Evolutionary conservation across 2,329 filamentous ascomycete species (phyloP).

Genomic region (Fusarium gaditjirri): DNA sequence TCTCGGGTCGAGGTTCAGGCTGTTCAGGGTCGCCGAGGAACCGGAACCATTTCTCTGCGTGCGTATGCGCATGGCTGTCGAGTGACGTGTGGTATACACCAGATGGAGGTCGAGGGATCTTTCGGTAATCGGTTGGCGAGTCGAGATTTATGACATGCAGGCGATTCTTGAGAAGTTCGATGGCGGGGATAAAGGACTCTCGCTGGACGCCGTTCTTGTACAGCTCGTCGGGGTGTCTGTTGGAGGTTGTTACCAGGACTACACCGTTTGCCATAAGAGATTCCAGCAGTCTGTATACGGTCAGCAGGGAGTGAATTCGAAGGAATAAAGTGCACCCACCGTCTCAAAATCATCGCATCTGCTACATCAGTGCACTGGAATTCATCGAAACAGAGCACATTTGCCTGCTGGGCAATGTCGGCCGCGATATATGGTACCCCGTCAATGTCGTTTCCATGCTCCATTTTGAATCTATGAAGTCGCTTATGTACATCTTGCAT

Average conservation of each 20-base stretch:
- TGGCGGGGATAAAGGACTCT: conserved; percentile 94
- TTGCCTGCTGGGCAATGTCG: conserved; percentile 86
- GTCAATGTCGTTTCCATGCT: conserved; percentile 89
- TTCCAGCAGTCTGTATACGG: conserved; percentile 74
- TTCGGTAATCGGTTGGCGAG: conserved; percentile 95
- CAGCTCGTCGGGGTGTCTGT: conserved; percentile 93
- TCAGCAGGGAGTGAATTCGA: conserved; percentile 19
- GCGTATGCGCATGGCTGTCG: conserved; percentile 77
- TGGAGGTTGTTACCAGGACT: conserved; percentile 94
- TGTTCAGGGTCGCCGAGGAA: conserved; percentile 89
- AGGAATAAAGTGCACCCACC: conserved; percentile 54
- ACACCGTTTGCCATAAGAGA: conserved; percentile 96
- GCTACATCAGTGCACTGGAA: conserved; percentile 99
- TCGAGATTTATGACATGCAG: conserved; percentile 94
- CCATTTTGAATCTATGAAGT: conserved; percentile 89
- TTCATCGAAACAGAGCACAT: conserved; percentile 96
- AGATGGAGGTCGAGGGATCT: conserved; percentile 91
- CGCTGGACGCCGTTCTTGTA: conserved; percentile 99
- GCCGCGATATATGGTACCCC: conserved; percentile 92
- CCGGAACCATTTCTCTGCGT: conserved; percentile 94
- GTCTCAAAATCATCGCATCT: conserved; percentile 95
- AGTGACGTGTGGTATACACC: conserved; percentile 94
- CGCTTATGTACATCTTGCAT: conserved; percentile 98
- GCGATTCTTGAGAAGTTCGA: conserved; percentile 85
- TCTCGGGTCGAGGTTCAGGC: conserved; percentile 78